Conservation (phyloP, 169 alveolate genomes). For the Cystoisospora suis region DNA sequence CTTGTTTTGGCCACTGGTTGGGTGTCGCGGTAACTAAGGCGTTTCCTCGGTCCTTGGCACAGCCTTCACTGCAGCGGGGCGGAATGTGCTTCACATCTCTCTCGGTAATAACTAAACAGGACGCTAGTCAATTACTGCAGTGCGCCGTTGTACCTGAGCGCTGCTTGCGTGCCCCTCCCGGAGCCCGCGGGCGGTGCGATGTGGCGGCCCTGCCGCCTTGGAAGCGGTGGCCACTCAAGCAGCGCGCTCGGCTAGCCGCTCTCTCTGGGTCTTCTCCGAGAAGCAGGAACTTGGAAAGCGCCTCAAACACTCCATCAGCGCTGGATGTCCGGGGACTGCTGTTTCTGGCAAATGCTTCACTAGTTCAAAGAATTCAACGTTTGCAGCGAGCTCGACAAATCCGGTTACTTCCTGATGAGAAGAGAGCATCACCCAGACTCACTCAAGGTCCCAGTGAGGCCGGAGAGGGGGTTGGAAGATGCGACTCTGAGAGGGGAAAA, state of each 20-base stretch:
- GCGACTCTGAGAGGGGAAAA: no score
- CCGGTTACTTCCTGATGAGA: neutral
- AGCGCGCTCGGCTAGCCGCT: neutral
- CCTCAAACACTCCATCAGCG: neutral
- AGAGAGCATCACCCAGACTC: neutral
- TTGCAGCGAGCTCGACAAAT: neutral
- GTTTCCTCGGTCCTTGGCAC: no score
- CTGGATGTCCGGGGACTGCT: conserved; percentile 11
- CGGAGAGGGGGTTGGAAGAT: neutral
- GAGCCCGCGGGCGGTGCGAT: conserved; percentile 18
- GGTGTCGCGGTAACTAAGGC: no score
- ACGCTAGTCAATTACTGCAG: no score
- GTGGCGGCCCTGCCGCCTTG: conserved; percentile 38
- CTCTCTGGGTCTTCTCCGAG: neutral
- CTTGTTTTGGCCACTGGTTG: no score
- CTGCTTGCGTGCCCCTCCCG: no score
- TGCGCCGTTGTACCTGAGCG: no score
- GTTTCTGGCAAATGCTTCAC: conserved; percentile 10
- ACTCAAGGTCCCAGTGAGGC: neutral
- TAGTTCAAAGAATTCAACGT: neutral
- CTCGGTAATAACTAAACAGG: no score
- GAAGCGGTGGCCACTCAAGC: conserved; percentile 32
- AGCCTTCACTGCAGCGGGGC: no score
- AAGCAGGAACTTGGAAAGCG: neutral
- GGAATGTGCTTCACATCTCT: no score